These are phyloP conservation scores for Cladophialophora yegresii DNA, from an alignment of 2,329 filamentous ascomycete species.

Conservation along the genomic window DNA sequence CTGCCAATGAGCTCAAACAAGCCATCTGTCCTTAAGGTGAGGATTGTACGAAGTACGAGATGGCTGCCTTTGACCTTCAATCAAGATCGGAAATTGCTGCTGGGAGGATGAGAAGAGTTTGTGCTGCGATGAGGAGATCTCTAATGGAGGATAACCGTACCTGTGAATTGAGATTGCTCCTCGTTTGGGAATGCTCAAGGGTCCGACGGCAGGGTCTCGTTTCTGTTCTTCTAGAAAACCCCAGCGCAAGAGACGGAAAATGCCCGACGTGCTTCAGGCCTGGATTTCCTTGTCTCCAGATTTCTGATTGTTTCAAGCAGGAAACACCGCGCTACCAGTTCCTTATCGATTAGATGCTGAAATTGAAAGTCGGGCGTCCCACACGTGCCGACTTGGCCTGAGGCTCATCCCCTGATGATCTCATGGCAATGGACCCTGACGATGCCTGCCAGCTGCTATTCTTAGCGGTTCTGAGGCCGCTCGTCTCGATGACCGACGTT, in stretches of 20 bases:
- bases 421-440: conserved; percentile 3
- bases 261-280: neutral
- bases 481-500: neutral
- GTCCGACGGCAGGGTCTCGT: neutral
- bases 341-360: neutral
- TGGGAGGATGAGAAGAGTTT: neutral
- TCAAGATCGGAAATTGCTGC: conserved; percentile 4
- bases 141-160: conserved; percentile 6
- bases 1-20: conserved; percentile 7
- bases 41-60: neutral
- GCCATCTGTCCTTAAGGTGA: neutral
- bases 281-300: neutral
- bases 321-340: neutral
- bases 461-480: neutral
- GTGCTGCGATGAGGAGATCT: neutral
- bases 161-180: conserved; percentile 9
- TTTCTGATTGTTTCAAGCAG: neutral
- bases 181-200: neutral
- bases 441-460: neutral
- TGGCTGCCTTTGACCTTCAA: conserved; percentile 9
- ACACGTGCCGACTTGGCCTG: neutral
- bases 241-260: neutral
- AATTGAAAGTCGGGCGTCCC: neutral
- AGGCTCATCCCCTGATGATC: conserved; percentile 12
- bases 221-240: conserved; percentile 5